Base-by-base conservation (phyloP, 148 eudicot species). In the Hydrangea macrophylla region DNA sequence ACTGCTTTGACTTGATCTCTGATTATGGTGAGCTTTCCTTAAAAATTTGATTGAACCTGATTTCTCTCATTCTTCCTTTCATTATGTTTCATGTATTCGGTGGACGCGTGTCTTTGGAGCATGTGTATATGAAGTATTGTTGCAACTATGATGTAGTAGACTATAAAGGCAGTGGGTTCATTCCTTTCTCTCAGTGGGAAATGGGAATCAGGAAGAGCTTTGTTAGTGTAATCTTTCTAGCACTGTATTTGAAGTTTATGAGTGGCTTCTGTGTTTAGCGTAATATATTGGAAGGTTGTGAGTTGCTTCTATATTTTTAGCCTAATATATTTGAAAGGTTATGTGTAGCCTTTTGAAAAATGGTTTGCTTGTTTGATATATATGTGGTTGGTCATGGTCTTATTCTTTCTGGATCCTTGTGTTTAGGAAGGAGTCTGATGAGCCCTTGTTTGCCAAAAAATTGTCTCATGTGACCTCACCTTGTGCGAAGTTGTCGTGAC, bases 71-170 rank as follows among this genome's bases (percentile, higher is more conserved):
- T 63, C 28, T 53, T 64, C 56, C 22, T 17, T 31, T 27, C 18
- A 12, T 30, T 5, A 55, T 40, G 33, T 72, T 40, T 40, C 27
- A 55, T 64, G 64, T 31, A 71, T 71, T 50, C 60, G 5, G 22
- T 18, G 53, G 11, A 48, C 17, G 31, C 50, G 20, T 44, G 60
- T 50, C 17, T 12, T 67, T 65, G 35, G 28, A 50, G 33, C 59
- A 17, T 32, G 60, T 67, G 62, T 67, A 67, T 62, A 70, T 30
- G 45, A 27, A 55, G 48, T 61, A 45, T 33, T 57, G 30, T 64
- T 40, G 71, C 30, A 69, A 31, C 55, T 37, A 62, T 39, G 69
- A 39, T 57, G 54, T 6, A 18, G 30, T 55, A 45, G 42, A 35
- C 36, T 5, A 32, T 42, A 42, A 27, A 17, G 25, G 44, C 20